A percentile compares a stretch with the other conserved stretches of the same genome.
These are phyloP conservation scores for Eutrema salsugineum DNA, from an alignment of 441 rosid genomes.

Conservation along the genomic window DNA sequence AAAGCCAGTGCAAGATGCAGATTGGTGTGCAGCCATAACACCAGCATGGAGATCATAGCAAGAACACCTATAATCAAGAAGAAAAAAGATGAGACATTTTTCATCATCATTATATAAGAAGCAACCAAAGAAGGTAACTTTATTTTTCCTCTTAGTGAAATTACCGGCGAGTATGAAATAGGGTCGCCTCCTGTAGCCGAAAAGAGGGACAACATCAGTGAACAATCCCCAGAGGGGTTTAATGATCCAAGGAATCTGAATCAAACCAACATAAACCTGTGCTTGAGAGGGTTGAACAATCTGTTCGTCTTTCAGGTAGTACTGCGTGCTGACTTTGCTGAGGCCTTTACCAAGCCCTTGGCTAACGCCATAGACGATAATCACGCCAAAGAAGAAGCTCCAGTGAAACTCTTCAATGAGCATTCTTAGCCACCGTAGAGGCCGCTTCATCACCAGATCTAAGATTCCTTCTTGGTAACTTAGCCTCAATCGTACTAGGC, in stretches of 20 bases:
- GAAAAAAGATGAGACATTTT: neutral
- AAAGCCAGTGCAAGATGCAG: constrained; percentile 51
- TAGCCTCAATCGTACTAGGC: neutral
- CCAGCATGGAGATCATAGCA: constrained; percentile 48
- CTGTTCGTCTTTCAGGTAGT: constrained; percentile 72
- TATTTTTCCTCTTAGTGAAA: neutral
- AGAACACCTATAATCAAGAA: constrained; percentile 39
- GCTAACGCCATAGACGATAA: constrained; percentile 58
- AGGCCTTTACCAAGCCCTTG: constrained; percentile 64
- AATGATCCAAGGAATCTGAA: constrained; percentile 63
- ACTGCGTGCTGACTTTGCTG: constrained; percentile 51
- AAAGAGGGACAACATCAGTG: constrained; percentile 61
- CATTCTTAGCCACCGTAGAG: constrained; percentile 52
- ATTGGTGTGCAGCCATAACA: constrained; percentile 44
- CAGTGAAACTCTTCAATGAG: constrained; percentile 54
- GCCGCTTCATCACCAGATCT: constrained; percentile 31
- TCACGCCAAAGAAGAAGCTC: constrained; percentile 68
- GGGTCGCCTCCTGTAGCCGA: constrained; percentile 66
- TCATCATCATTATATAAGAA: neutral
- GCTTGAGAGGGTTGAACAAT: constrained; percentile 65
- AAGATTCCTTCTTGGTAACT: constrained; percentile 18
- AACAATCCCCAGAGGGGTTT: constrained; percentile 78
- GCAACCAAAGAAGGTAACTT: neutral
- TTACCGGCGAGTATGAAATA: constrained; percentile 63
- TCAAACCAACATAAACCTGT: constrained; percentile 52